Base-by-base conservation (phyloP, 2,329 filamentous ascomycete genomes). In the Ilyonectria robusta region DNA sequence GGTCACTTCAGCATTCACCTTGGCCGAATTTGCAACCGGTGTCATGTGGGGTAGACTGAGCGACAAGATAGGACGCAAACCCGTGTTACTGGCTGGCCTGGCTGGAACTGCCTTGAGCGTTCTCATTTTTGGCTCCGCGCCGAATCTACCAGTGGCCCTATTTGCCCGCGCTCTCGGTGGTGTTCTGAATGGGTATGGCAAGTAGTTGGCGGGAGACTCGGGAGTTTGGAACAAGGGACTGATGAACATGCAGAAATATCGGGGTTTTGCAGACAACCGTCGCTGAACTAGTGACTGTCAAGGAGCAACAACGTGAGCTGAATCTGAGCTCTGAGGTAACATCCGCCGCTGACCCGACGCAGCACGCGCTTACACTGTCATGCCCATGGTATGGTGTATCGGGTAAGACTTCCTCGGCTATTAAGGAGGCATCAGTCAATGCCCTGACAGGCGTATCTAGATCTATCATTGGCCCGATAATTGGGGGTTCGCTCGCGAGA, bases 331-430 rank as follows among this genome's bases (percentile, higher is more conserved):
- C 15, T 23, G n/a, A 13, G 10, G 40, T 11, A 54, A 55, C 21
- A 37, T 19, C 31, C 23, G n/a, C 6, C n/a, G 37, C 77, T 81
- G 72, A 84, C 2, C 21, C 75, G 53, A 2, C 13, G 56, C 68
- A 94, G 93, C 95, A 73, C 93, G 94, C 75, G 96, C 95, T 55
- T 99, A 97, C 82, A 94, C 95, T 13, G 95, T 98, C 73, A 98
- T 99, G 94, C 96, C 96, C 7, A 94, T 97, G 79, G 94, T 98
- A 26, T 99, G 96, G 96, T 98, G 95, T 78, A 87, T 99, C 77
- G 96, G 96, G 86, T 94, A 85, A 82, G 21, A 23, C 21, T 23
- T 23, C 21, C 21, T 23, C 21, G 21, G 86, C 82, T n/a, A n/a
- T n/a, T 8, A 42, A 29, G 55, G 21, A 37, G 47, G 26, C 31